phyloP scores from a whole-genome alignment of 78 protist genomes.

The Dictyostelium intermedium region DNA sequence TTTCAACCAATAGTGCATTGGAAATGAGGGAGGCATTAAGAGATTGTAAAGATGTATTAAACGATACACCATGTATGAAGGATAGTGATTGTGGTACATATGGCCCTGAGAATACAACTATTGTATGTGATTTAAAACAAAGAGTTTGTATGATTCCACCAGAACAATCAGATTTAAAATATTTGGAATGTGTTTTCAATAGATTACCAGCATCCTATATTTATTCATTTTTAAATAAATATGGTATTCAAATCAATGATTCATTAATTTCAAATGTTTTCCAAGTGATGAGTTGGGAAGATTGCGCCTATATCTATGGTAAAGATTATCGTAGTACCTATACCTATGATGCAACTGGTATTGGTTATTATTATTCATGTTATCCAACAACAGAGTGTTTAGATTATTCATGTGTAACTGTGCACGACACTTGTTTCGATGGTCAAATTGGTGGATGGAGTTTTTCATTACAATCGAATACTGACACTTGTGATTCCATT shows the following conservation, averaged over 20 bases:
- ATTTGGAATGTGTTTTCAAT: conserved; percentile 47
- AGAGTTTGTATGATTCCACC: conserved; percentile 12
- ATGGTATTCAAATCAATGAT: not conserved
- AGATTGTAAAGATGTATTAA: not conserved
- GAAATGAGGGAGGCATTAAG: conserved; percentile 10
- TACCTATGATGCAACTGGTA: not conserved
- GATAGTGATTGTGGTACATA: not conserved
- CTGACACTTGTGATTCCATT: not conserved
- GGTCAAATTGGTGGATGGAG: conserved; percentile 34
- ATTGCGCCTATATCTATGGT: conserved; percentile 27
- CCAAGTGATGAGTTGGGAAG: not conserved
- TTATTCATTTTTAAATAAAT: not conserved
- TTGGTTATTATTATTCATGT: not conserved
- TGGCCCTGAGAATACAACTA: not conserved
- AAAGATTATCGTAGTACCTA: not conserved
- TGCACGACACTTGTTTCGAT: conserved; percentile 61
- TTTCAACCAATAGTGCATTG: not conserved
- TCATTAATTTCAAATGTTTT: not conserved
- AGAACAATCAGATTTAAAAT: not conserved
- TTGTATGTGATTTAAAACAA: not conserved
- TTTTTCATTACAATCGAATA: too few species aligned
- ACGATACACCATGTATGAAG: not conserved
- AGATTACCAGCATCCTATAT: not conserved
- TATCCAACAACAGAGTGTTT: not conserved
- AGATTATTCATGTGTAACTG: conserved; percentile 33